These are phyloP conservation scores for Mrakia hoshinonis DNA, from an alignment of 768 basidiomycete genomes.

Conservation along the genomic window DNA sequence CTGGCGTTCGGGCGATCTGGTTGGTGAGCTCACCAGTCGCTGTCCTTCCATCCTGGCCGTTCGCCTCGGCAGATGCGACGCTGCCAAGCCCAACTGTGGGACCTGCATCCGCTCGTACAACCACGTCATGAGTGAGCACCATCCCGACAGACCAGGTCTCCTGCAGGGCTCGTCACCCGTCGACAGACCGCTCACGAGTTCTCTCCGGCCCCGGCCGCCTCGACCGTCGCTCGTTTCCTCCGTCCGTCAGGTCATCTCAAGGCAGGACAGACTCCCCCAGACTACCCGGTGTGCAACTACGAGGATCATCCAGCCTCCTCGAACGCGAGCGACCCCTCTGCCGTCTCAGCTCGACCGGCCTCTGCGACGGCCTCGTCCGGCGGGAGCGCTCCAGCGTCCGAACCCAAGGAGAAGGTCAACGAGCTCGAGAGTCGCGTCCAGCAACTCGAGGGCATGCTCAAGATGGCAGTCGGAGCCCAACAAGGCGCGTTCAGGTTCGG, in stretches of 20 bases:
- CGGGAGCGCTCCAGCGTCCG: background rate
- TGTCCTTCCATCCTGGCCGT: too few species aligned
- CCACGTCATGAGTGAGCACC: background rate
- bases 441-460: slow-evolving; percentile 6
- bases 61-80: slow-evolving; percentile 15
- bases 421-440: slow-evolving; percentile 4
- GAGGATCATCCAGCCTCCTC: too few species aligned
- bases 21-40: background rate
- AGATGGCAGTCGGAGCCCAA: background rate
- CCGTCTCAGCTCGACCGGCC: background rate
- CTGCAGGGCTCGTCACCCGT: too few species aligned
- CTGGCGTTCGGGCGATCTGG: too few species aligned
- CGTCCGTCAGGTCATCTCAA: background rate
- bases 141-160: background rate
- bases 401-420: background rate
- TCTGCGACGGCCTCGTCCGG: background rate
- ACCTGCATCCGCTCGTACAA: slow-evolving; percentile 14
- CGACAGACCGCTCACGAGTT: background rate
- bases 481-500: background rate
- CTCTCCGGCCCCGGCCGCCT: background rate
- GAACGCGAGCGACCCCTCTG: background rate
- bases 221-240: background rate
- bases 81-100: background rate
- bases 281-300: too few species aligned
- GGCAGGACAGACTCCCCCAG: too few species aligned